Percentiles rank a stretch among this genome's conserved stretches.
Evolutionary conservation across 83 land plant genomes (phyloP).

Genomic region (Diphasiastrum complanatum): DNA sequence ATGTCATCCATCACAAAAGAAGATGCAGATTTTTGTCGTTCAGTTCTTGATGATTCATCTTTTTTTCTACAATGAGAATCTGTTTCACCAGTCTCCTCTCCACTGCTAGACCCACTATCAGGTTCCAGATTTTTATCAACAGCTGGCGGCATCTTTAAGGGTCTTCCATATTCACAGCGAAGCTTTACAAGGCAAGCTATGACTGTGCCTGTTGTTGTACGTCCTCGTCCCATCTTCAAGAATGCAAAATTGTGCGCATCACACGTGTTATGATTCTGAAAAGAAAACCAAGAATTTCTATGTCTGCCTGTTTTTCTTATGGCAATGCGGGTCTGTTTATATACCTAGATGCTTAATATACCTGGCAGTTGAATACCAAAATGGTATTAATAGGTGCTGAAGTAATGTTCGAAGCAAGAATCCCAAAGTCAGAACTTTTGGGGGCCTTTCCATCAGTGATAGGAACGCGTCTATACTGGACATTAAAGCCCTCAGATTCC

Average conservation of each 20-base stretch:
- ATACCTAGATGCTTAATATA: constrained; percentile 17
- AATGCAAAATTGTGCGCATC: not conserved
- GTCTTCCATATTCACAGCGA: constrained; percentile 78
- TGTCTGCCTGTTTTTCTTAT: too few relatives aligned
- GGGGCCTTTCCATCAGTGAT: constrained; percentile 99
- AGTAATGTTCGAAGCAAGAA: constrained; percentile 62
- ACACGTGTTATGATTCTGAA: too few relatives aligned
- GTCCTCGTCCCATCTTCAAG: constrained; percentile 88
- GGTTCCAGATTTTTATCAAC: constrained; percentile 26
- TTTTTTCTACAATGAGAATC: constrained; percentile 23
- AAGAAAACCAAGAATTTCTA: too few relatives aligned
- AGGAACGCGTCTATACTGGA: constrained; percentile 90
- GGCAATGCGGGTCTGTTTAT: too few relatives aligned
- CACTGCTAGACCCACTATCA: constrained; percentile 55
- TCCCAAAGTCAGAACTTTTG: constrained; percentile 91
- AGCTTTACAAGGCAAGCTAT: constrained; percentile 93
- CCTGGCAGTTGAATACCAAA: constrained; percentile 98
- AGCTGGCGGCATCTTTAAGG: constrained; percentile 39
- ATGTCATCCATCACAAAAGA: constrained; percentile 88
- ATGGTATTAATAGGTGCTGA: constrained; percentile 75
- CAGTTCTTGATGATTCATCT: constrained; percentile 14
- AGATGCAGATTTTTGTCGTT: constrained; percentile 27
- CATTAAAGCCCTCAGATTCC: constrained; percentile 61
- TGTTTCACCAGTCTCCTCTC: constrained; percentile 58
- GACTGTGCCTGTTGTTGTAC: constrained; percentile 97